Conservation (phyloP, 2,329 filamentous ascomycete species). For the Tolypocladium endophyticum region DNA sequence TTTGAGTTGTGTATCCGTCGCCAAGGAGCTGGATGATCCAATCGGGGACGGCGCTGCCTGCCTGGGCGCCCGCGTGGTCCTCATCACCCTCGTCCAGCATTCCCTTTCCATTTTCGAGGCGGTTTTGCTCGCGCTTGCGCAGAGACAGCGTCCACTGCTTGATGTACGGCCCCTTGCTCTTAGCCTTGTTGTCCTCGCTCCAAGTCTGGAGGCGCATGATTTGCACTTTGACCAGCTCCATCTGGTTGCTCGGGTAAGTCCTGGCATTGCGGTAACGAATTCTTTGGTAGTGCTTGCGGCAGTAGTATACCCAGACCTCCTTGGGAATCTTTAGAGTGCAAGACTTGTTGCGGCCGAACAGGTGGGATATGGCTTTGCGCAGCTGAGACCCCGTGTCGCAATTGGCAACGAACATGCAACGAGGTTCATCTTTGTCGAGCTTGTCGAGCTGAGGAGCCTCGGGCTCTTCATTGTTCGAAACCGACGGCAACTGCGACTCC, state of each 20-base stretch:
- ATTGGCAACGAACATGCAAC: slow-evolving; percentile 44
- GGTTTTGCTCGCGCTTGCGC: slow-evolving; percentile 53
- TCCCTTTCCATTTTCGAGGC: slow-evolving; percentile 28
- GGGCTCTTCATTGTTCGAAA: slow-evolving; percentile 4
- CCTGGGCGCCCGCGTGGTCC: slow-evolving; percentile 14
- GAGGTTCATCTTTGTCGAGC: slow-evolving; percentile 14
- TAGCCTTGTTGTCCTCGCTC: slow-evolving; percentile 38
- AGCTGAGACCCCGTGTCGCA: slow-evolving; percentile 51
- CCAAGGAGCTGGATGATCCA: slow-evolving; percentile 39
- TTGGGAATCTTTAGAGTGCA: slow-evolving; percentile 61
- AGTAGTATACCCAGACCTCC: slow-evolving; percentile 64
- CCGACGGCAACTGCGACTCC: background rate
- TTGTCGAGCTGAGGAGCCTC: slow-evolving; percentile 2
- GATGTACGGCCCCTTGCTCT: slow-evolving; percentile 19
- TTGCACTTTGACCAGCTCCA: slow-evolving; percentile 52
- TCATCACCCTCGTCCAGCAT: slow-evolving; percentile 19
- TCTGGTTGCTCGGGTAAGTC: slow-evolving; percentile 52
- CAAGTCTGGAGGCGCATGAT: slow-evolving; percentile 53
- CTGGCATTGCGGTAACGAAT: slow-evolving; percentile 56
- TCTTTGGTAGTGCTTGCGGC: slow-evolving; percentile 76
- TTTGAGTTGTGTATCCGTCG: slow-evolving; percentile 33
- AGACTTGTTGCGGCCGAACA: slow-evolving; percentile 75
- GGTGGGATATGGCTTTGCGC: slow-evolving; percentile 69
- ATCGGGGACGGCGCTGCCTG: slow-evolving; percentile 31
- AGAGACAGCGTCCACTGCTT: slow-evolving; percentile 49